Conservation (phyloP, 371 early-diverging fungal species). For the Actinomortierella wolfii region DNA sequence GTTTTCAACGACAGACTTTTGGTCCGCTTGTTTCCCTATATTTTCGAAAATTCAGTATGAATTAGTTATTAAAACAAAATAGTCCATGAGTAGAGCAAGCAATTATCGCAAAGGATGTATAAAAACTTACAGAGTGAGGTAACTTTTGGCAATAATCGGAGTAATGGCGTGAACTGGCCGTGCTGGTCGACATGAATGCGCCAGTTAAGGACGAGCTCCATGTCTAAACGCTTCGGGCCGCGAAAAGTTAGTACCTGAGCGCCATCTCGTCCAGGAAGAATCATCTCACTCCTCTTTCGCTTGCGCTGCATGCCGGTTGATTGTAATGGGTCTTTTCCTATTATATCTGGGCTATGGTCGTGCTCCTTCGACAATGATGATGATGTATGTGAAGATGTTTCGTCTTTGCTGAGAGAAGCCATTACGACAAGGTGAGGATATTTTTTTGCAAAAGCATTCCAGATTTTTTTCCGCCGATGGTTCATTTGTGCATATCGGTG, state of each 20-base stretch:
- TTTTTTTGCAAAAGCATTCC: constrained; percentile 14
- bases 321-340: too few relatives aligned
- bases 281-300: not conserved
- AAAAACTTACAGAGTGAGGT: not conserved
- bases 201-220: constrained; percentile 42
- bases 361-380: too few relatives aligned
- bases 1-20: constrained; percentile 25
- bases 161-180: not conserved
- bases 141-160: too few relatives aligned
- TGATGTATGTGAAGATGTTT: too few relatives aligned
- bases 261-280: constrained; percentile 23
- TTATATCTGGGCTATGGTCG: too few relatives aligned
- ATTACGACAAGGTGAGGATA: constrained; percentile 18
- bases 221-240: constrained; percentile 22
- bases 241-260: constrained; percentile 28
- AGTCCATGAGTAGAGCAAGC: not conserved
- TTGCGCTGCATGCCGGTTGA: too few relatives aligned
- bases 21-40: constrained; percentile 38
- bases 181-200: constrained; percentile 19
- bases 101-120: not conserved
- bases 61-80: too few relatives aligned
- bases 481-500: constrained; percentile 39
- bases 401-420: too few relatives aligned
- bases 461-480: constrained; percentile 18
- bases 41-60: too few relatives aligned